These are phyloP conservation scores for Gonium pectorale DNA, from an alignment of 139 green algal genomes.

Conservation along the genomic window DNA sequence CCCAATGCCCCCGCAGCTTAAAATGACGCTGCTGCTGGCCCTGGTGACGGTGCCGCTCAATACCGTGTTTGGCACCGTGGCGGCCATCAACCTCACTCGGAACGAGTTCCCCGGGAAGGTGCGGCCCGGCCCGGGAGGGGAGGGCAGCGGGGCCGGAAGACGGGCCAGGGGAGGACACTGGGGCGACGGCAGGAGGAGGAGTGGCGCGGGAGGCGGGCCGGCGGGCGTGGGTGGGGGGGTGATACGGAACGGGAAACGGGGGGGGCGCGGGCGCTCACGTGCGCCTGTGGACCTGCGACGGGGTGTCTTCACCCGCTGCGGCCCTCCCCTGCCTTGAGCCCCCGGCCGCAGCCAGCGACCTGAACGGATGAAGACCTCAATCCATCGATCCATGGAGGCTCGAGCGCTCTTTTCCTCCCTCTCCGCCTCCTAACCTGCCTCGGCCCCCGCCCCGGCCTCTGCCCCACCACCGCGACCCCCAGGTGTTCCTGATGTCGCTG, in stretches of 20 bases:
- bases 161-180: neutral
- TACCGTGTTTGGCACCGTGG: slow-evolving; percentile 80
- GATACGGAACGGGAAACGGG: no score
- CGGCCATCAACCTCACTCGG: slow-evolving; percentile 81
- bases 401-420: no score
- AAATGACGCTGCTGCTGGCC: slow-evolving; percentile 67
- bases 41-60: slow-evolving; percentile 86
- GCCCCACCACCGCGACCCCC: neutral
- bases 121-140: neutral
- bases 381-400: no score
- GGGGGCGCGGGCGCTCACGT: no score
- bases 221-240: no score
- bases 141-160: neutral
- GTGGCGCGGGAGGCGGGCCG: no score
- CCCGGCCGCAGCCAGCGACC: no score
- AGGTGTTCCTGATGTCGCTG: slow-evolving; percentile 78
- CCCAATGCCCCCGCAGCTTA: neutral
- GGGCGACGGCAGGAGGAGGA: neutral
- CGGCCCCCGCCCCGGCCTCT: neutral
- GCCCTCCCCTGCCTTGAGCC: no score
- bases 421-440: neutral
- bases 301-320: no score
- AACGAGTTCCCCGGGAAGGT: slow-evolving; percentile 89
- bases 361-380: no score
- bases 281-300: no score